Evolutionary conservation across 2,329 filamentous ascomycete genomes (phyloP), one percentile per base, ranked within the genome.

Genomic region (Neurospora sp.): DNA sequence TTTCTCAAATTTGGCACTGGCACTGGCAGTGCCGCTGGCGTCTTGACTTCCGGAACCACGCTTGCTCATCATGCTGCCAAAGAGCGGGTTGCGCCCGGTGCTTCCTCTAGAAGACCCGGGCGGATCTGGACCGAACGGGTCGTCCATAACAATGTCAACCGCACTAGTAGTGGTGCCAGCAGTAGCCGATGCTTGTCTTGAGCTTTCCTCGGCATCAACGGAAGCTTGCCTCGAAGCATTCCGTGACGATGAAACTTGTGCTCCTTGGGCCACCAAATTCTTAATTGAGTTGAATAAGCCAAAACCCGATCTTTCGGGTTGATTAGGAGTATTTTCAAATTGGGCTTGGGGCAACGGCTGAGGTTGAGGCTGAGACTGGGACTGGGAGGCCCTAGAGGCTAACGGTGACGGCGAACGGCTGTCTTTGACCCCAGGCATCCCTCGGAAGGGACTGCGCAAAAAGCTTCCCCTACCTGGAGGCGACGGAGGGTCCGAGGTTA

Each of bases 401-500:
- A 74, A 71, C 12, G 70, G 72, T 5, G 76, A 78, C 1, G 77
- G 77, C 1, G 77, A 78, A 52, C 76, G 74, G 38, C 75, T 78
- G 17, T 76, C 77, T 69, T 78, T 78, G 40, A 75, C 71, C 11
- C 74, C 71, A 2, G 80, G 80, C 23, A 62, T 17, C 15, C 80
- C 77, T 68, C 83, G 81, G 72, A 89, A 89, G 0, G 87, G 87
- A 69, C 87, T 88, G 15, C 86, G 82, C 2, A 88, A 78, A 11
- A 83, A 82, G 40, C 81, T 81, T 62, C 85, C 84, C n/a, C 80
- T 81, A 6, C 78, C 81, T 67, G 84, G 83, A 1, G 87, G 86
- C 0, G 87, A 88, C 0, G 86, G 85, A 8, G 85, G 84, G 72
- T 88, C 86, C 0, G 86, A 87, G 11, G 87, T 86, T 43, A 88